Percentiles rank a stretch among this genome's conserved stretches.
phyloP scores from a whole-genome alignment of 306 rosid genomes.

The Echinosophora koreensis region DNA sequence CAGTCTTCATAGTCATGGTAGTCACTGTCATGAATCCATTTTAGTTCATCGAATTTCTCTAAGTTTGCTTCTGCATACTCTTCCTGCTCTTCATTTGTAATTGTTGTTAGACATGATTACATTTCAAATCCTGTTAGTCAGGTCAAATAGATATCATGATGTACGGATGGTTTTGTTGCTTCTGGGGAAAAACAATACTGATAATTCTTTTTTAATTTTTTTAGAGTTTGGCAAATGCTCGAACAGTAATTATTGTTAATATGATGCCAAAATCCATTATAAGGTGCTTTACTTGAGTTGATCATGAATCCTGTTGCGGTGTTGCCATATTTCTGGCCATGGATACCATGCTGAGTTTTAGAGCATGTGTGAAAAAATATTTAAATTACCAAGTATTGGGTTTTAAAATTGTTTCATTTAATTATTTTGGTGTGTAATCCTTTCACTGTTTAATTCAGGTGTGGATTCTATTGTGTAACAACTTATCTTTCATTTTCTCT shows the following conservation, averaged over 20 bases:
- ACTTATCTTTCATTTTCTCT: conserved; percentile 47
- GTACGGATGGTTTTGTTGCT: conserved; percentile 22
- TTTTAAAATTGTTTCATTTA: conserved; percentile 23
- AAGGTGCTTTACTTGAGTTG: conserved; percentile 32
- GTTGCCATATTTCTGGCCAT: conserved; percentile 23
- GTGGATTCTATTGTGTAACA: conserved; percentile 31
- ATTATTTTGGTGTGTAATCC: conserved; percentile 24
- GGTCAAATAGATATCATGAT: conserved; percentile 31
- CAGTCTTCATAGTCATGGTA: conserved; percentile 30
- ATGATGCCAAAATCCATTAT: conserved; percentile 26
- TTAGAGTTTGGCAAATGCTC: conserved; percentile 15
- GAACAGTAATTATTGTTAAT: conserved; percentile 36
- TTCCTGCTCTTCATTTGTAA: conserved; percentile 12
- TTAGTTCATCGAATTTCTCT: conserved; percentile 34
- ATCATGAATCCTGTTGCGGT: conserved; percentile 17
- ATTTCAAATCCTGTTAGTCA: conserved; percentile 36
- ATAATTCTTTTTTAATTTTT: neutral
- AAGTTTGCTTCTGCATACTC: conserved; percentile 15
- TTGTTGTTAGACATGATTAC: conserved; percentile 34
- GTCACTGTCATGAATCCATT: conserved; percentile 14
- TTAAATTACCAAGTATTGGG: conserved; percentile 18
- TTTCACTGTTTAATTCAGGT: conserved; percentile 36
- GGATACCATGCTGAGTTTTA: conserved; percentile 25
- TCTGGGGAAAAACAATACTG: conserved; percentile 16
- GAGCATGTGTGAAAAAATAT: conserved; percentile 1